Evolutionary conservation across 805 yeast species (phyloP).

Genomic region (Candida morakotiae): DNA sequence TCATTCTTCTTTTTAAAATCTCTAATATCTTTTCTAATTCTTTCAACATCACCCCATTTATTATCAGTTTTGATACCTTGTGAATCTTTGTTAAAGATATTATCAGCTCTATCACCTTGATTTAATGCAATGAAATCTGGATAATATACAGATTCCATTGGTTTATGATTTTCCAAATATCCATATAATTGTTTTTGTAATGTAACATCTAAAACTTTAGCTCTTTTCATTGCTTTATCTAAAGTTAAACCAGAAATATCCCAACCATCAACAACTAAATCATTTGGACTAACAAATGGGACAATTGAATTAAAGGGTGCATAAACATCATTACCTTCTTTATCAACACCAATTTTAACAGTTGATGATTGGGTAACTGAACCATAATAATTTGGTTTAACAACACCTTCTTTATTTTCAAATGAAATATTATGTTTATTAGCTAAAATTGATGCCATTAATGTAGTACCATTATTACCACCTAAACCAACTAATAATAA

Average conservation of each 20-base stretch:
- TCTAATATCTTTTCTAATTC: slow-evolving; percentile 76
- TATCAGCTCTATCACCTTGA: slow-evolving; percentile 89
- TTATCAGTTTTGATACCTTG: slow-evolving; percentile 49
- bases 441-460: slow-evolving; percentile 80
- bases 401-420: slow-evolving; percentile 75
- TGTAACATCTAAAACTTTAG: slow-evolving; percentile 81
- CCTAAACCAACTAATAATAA: slow-evolving; percentile 90
- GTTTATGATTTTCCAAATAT: slow-evolving; percentile 56
- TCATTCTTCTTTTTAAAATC: slow-evolving; percentile 67
- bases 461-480: slow-evolving; percentile 94
- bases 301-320: slow-evolving; percentile 88
- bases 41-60: slow-evolving; percentile 90
- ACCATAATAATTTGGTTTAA: slow-evolving; percentile 81
- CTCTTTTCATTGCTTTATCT: slow-evolving; percentile 75
- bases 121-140: slow-evolving; percentile 96
- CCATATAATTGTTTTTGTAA: slow-evolving; percentile 73
- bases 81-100: slow-evolving; percentile 58
- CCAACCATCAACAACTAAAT: slow-evolving; percentile 91
- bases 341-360: slow-evolving; percentile 81
- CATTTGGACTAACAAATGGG: slow-evolving; percentile 88
- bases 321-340: slow-evolving; percentile 76
- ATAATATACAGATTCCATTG: slow-evolving; percentile 84
- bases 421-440: slow-evolving; percentile 75
- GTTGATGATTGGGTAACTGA: slow-evolving; percentile 94
- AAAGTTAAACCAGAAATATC: slow-evolving; percentile 75